Base-by-base conservation (phyloP, 495 filamentous ascomycete genomes). In the Talaromyces wortmannii region DNA sequence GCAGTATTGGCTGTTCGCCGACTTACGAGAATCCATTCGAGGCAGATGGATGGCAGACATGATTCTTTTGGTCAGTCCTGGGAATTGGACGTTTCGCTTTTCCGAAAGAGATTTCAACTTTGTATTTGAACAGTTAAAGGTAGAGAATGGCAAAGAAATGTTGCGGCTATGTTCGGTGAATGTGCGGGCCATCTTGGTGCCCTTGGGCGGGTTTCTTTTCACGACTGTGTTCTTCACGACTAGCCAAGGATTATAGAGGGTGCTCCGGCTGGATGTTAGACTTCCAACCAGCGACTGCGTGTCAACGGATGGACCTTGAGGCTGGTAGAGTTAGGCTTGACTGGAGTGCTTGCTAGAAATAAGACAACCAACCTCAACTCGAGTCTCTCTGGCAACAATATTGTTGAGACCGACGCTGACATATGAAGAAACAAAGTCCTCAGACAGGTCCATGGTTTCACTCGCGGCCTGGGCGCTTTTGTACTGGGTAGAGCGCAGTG, bases 11-110 rank as follows among this genome's bases (percentile, higher is more conserved):
- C 36, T n/a, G 32, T 47, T 40, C 6, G 16, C 11, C 2, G 11
- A 78, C 86, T 75, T 80, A 90, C 87, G 87, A 63, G 87, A 89
- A 67, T 90, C 87, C 76, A 89, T 82, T 44, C 78, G 68, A 47
- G 76, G 65, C 61, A 88, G 86, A 56, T 85, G 83, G 11, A 86
- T 83, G 3, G 83, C 86, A 5, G 83, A 82, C 82, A 86, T 84
- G 43, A 80, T 78, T 12, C 18, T 50, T 10, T 51, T 30, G 4
- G 81, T 84, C 23, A 87, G 63, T 50, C 87, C 86, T 10, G 83
- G 77, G 6, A 83, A 78, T 63, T 78, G 85, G 59, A 81, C 70
- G 59, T 88, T 88, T 62, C 83, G 33, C 43, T 42, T 49, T 15
- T 16, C 33, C 15, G 47, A 29, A 7, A 55, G 15, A 17, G 53